These are phyloP conservation scores for Plasmodium malariae DNA, from an alignment of 169 alveolate genomes.

Conservation along the genomic window DNA sequence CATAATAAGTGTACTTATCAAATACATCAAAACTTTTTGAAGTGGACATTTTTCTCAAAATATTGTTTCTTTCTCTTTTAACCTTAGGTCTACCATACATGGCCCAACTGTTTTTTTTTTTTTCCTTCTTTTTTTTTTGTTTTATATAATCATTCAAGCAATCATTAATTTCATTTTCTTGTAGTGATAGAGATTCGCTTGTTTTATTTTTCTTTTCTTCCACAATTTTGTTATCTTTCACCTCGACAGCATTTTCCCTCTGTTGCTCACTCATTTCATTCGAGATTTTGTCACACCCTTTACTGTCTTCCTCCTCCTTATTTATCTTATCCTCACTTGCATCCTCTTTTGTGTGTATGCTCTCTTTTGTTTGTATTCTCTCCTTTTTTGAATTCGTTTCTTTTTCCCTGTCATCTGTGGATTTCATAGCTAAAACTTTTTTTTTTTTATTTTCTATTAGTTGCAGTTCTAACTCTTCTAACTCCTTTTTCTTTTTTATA, in stretches of 20 bases:
- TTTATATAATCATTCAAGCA: conserved; percentile 36
- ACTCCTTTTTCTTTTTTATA: conserved; percentile 32
- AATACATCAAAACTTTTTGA: conserved; percentile 67
- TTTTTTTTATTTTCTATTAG: conserved; percentile 38
- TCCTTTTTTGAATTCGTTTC: conserved; percentile 1
- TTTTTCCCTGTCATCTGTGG: neutral
- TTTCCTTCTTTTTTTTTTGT: conserved; percentile 22
- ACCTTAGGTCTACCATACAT: conserved; percentile 73
- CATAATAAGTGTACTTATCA: conserved; percentile 32
- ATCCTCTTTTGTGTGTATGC: neutral
- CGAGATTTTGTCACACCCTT: neutral
- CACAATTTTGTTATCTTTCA: neutral
- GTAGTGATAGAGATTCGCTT: neutral
- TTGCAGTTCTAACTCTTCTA: conserved; percentile 66
- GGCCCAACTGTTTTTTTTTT: conserved; percentile 74
- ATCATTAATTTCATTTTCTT: conserved; percentile 20
- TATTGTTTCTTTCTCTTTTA: conserved; percentile 48
- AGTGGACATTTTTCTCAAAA: conserved; percentile 31
- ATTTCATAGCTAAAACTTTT: conserved; percentile 1
- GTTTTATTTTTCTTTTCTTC: conserved; percentile 16
- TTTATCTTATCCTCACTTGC: neutral
- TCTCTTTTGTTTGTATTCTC: no score
- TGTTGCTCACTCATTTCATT: neutral
- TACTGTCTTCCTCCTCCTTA: neutral
- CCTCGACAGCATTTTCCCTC: neutral